Conservation (phyloP, 371 early-diverging fungal species). For the Ordospora pajunii region DNA sequence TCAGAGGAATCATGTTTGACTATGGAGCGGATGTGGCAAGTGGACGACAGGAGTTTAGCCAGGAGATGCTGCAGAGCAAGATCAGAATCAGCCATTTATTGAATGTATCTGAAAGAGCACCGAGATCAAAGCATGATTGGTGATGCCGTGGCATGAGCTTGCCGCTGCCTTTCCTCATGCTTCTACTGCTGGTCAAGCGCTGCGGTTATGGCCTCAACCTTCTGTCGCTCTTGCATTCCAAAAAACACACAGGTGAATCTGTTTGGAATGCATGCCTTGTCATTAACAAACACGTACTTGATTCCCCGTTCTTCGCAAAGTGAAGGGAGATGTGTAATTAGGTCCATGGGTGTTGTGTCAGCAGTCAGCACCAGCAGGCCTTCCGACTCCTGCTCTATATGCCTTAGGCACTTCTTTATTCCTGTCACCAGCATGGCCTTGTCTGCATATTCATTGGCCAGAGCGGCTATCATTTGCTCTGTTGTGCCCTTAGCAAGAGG, state of each 20-base stretch:
- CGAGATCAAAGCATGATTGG: too few species aligned
- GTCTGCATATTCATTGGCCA: background rate
- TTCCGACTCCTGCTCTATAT: conserved; percentile 8
- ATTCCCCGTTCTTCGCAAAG: conserved; percentile 85
- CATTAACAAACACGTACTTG: conserved; percentile 82
- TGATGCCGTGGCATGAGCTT: too few species aligned
- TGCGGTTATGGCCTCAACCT: too few species aligned
- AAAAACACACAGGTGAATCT: conserved; percentile 38
- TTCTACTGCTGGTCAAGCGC: too few species aligned
- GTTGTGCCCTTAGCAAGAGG: conserved; percentile 30
- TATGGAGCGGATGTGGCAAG: background rate
- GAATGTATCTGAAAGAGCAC: background rate
- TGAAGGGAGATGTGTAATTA: conserved; percentile 87
- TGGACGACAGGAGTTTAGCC: background rate
- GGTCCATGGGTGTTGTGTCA: conserved; percentile 87
- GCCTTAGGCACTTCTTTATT: conserved; percentile 40
- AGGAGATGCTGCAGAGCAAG: background rate
- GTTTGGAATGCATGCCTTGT: conserved; percentile 62
- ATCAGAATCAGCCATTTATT: background rate
- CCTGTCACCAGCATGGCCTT: conserved; percentile 9
- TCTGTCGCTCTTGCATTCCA: background rate
- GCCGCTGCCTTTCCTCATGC: too few species aligned
- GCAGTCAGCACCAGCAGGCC: conserved; percentile 80
- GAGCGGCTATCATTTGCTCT: conserved; percentile 21
- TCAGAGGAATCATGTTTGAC: background rate